A percentile compares a stretch with the other conserved stretches of the same genome.
These are phyloP conservation scores for Adansonia digitata DNA, from an alignment of 345 rosid genomes.

Conservation along the genomic window DNA sequence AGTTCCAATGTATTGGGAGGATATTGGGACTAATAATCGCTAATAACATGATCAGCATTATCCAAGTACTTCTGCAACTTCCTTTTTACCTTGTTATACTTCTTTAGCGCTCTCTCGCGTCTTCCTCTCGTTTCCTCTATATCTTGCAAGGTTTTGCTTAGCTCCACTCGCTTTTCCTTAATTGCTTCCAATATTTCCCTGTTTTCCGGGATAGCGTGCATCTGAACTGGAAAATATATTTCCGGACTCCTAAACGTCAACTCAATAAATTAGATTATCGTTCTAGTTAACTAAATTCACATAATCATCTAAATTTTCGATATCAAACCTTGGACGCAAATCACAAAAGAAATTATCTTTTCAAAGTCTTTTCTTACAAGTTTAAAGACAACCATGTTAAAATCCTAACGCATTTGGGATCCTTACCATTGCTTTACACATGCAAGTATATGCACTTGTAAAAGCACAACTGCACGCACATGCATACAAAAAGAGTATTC, in stretches of 20 bases:
- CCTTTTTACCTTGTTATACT: not conserved
- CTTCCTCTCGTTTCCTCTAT: not conserved
- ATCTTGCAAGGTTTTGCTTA: not conserved
- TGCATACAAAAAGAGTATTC: not conserved
- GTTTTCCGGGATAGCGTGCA: not conserved
- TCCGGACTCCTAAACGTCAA: slow-evolving; percentile 30
- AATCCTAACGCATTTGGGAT: not conserved
- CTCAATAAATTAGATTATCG: not conserved
- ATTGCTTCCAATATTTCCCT: not conserved
- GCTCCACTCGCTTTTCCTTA: not conserved
- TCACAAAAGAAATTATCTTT: not conserved
- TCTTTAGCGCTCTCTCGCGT: slow-evolving; percentile 6
- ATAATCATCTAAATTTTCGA: not conserved
- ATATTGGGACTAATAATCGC: too few relatives aligned
- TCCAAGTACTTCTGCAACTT: not conserved
- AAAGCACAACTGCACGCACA: too few relatives aligned
- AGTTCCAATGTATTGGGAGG: not conserved
- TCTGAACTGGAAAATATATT: slow-evolving; percentile 37
- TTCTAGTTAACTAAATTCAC: not conserved
- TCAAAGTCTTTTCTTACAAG: too few relatives aligned
- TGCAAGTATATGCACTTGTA: too few relatives aligned
- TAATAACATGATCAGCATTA: not conserved
- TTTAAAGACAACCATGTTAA: too few relatives aligned
- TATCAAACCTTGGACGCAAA: not conserved
- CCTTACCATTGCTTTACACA: not conserved